Conservation (phyloP, 2,329 filamentous ascomycete genomes). For the Botryotinia convoluta region DNA sequence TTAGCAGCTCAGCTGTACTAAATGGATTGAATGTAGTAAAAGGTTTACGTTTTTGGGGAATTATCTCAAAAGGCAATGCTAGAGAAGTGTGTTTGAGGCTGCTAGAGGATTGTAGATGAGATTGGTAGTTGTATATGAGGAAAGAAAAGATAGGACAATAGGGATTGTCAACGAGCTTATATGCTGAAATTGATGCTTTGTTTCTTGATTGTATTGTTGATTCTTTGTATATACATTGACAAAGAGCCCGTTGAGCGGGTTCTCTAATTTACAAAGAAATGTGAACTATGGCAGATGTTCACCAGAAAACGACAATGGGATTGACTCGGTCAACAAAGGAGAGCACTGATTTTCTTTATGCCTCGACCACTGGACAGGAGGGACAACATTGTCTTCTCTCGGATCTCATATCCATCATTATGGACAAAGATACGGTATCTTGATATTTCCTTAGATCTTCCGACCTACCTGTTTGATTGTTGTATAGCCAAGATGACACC, state of each 20-base stretch:
- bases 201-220: background rate
- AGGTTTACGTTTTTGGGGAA: too few species aligned
- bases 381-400: background rate
- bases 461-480: background rate
- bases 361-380: background rate
- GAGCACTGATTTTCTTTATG: background rate
- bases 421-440: background rate
- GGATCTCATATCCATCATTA: background rate
- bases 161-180: constrained; percentile 21
- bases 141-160: constrained; percentile 20
- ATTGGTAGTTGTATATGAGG: background rate
- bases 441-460: background rate
- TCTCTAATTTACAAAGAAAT: background rate
- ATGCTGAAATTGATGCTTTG: constrained; percentile 9
- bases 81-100: background rate
- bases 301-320: background rate
- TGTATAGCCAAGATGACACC: background rate
- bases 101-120: background rate
- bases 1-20: constrained; percentile 25
- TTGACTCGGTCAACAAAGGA: background rate
- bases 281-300: background rate
- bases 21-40: background rate
- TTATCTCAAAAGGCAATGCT: background rate
- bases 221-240: background rate
- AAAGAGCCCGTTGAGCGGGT: background rate